Evolutionary conservation across 164 flowering plant genomes (phyloP).

Genomic region (Santalum album): DNA sequence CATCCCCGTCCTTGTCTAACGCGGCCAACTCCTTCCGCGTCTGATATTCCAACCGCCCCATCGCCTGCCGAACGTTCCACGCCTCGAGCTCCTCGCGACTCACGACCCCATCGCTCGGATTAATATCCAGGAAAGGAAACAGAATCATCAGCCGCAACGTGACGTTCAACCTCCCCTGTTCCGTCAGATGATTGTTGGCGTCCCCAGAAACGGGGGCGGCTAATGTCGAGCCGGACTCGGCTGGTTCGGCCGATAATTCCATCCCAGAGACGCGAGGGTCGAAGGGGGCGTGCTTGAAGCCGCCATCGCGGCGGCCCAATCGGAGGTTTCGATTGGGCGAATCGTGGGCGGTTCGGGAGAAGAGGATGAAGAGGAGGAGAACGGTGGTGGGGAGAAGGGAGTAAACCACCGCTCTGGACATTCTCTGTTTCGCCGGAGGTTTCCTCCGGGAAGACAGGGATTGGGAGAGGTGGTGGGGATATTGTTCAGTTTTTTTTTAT

Average conservation of each 20-base stretch:
- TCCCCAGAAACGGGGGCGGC: slow-evolving; percentile 11
- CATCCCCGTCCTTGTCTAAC: slow-evolving; percentile 41
- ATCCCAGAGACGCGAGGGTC: slow-evolving; percentile 36
- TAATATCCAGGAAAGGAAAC: slow-evolving; percentile 49
- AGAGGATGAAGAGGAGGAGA: slow-evolving; percentile 26
- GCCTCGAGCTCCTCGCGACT: slow-evolving; percentile 35
- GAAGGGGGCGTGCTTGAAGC: slow-evolving; percentile 17
- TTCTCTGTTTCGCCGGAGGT: slow-evolving; percentile 9
- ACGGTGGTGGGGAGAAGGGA: slow-evolving; percentile 41
- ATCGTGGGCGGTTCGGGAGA: slow-evolving; percentile 7
- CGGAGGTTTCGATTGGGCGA: background rate
- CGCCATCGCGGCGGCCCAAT: slow-evolving; percentile 31
- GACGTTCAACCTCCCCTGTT: slow-evolving; percentile 30
- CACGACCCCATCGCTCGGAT: slow-evolving; percentile 36
- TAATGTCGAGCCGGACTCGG: background rate
- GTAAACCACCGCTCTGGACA: slow-evolving; percentile 52
- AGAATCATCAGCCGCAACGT: slow-evolving; percentile 34
- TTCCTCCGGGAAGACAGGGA: background rate
- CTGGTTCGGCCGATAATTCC: slow-evolving; percentile 11
- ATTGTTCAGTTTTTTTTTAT: too few relatives aligned
- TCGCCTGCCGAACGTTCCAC: slow-evolving; percentile 40
- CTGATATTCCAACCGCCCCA: slow-evolving; percentile 22
- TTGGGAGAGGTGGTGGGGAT: background rate
- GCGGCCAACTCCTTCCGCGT: slow-evolving; percentile 27
- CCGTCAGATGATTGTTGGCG: slow-evolving; percentile 21